Evolutionary conservation across 2,329 filamentous ascomycete species (phyloP), one percentile per base, ranked within the genome.

Genomic region (Thyridium curvatum): DNA sequence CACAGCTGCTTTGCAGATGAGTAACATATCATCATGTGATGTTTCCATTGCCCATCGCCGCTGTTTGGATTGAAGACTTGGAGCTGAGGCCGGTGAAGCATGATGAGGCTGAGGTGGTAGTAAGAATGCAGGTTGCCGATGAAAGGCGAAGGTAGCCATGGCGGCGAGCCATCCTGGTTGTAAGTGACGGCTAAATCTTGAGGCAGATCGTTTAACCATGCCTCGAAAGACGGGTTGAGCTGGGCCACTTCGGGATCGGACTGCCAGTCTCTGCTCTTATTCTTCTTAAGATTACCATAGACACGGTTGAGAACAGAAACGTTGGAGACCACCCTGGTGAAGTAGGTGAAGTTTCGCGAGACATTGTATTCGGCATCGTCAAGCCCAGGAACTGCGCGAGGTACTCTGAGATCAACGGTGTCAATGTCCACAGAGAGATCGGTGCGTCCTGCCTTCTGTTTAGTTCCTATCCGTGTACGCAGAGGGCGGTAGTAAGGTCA

Each of bases 51-150:
- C 4, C 82, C 84, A 37, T 88, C 84, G 8, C 74, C 64, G 5
- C 69, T 62, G 40, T 80, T 84, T 2, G 84, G 84, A 41, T 90
- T 84, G 40, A 90, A 78, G 40, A 86, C 82, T 12, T 82, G 81
- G 30, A 97, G 65, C 53, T 95, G 89, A 15, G 91, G 90, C 32
- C 91, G 78, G 57, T 94, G 84, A 42, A 94, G 82, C 61, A 97
- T 80, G 39, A 97, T 88, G 35, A 91, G 74, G 12, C 80, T 83
- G 14, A 97, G 71, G 50, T 94, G 82, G 58, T 93, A 90, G 60
- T 97, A 94, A 3, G 82, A 84, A 55, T 95, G 86, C 60, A 95
- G 71, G 54, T 95, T 94, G 29, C 87, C 91, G 35, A 94, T 72
- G 53, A 90, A 95, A 49, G 94, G 85, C 8, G 86, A 91, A 3